A percentile compares a stretch with the other conserved stretches of the same genome.
These are phyloP conservation scores for Marasmius fiardii DNA, from an alignment of 1,284 basidiomycete genomes.

Conservation along the genomic window DNA sequence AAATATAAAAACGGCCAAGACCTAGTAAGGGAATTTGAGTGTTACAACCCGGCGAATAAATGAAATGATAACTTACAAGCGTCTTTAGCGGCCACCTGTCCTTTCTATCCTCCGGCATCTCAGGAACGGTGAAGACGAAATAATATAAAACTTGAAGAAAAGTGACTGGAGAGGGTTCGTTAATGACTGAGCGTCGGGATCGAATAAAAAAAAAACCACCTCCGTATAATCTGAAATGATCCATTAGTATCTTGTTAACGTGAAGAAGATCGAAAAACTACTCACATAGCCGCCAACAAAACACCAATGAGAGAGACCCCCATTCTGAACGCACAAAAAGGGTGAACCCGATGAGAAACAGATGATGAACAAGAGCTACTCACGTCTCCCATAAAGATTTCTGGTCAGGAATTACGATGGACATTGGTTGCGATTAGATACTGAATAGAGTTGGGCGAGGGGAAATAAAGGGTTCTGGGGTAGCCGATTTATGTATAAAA, in stretches of 20 bases:
- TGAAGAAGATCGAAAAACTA: neutral
- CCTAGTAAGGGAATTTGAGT: neutral
- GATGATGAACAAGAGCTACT: neutral
- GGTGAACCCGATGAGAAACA: neutral
- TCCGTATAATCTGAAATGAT: neutral
- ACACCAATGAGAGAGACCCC: neutral
- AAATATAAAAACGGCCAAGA: neutral
- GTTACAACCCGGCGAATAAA: neutral
- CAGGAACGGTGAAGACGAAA: neutral
- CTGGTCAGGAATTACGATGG: too few species aligned
- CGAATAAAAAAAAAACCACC: neutral
- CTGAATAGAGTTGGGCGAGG: too few species aligned
- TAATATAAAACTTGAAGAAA: neutral
- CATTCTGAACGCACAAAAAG: neutral
- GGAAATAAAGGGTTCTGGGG: too few species aligned
- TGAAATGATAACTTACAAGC: neutral
- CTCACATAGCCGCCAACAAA: neutral
- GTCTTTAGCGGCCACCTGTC: neutral
- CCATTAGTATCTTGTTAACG: neutral
- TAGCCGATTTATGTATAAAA: too few species aligned
- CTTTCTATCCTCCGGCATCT: neutral
- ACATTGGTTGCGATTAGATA: too few species aligned
- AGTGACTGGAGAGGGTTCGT: neutral
- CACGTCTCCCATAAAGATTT: neutral
- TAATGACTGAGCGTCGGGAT: neutral